Evolutionary conservation across 108 stramenopile genomes (phyloP).

Genomic region (Fragilaria crotonensis): DNA sequence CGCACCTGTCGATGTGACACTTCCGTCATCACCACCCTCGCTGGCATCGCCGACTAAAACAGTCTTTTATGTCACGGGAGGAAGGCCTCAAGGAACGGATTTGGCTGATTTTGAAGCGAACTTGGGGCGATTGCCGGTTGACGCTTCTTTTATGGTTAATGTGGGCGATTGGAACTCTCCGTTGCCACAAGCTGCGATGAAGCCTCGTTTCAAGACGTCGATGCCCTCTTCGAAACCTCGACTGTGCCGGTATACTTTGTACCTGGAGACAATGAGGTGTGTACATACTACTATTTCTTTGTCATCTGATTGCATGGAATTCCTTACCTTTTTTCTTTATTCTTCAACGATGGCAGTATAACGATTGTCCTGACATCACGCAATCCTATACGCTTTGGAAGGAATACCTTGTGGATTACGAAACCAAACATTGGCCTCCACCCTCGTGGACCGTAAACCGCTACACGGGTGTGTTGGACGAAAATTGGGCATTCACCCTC

Average conservation of each 20-base stretch:
- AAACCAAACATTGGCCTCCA: slow-evolving; percentile 24
- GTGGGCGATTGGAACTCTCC: slow-evolving; percentile 44
- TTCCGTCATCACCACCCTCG: too few species aligned
- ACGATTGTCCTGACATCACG: slow-evolving; percentile 29
- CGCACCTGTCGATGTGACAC: background rate
- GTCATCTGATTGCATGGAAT: too few species aligned
- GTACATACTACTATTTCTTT: slow-evolving; percentile 1
- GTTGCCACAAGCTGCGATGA: slow-evolving; percentile 20
- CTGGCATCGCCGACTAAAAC: too few species aligned
- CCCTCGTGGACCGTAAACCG: slow-evolving; percentile 14
- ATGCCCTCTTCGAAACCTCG: slow-evolving; percentile 10
- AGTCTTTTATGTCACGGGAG: slow-evolving; percentile 25
- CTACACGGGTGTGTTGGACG: slow-evolving; percentile 15
- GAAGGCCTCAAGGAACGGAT: slow-evolving; percentile 18
- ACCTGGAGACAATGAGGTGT: slow-evolving; percentile 44
- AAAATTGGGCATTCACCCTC: slow-evolving; percentile 51
- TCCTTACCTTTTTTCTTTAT: background rate
- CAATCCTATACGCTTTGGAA: slow-evolving; percentile 28
- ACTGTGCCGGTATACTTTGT: slow-evolving; percentile 43
- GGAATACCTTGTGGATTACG: slow-evolving; percentile 22
- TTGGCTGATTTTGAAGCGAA: slow-evolving; percentile 13
- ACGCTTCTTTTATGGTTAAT: slow-evolving; percentile 26
- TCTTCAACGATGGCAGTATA: slow-evolving; percentile 1
- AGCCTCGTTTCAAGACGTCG: slow-evolving; percentile 10
- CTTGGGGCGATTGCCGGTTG: slow-evolving; percentile 10